Conservation (phyloP, 805 yeast species). For the Saturnispora serradocipensis region DNA sequence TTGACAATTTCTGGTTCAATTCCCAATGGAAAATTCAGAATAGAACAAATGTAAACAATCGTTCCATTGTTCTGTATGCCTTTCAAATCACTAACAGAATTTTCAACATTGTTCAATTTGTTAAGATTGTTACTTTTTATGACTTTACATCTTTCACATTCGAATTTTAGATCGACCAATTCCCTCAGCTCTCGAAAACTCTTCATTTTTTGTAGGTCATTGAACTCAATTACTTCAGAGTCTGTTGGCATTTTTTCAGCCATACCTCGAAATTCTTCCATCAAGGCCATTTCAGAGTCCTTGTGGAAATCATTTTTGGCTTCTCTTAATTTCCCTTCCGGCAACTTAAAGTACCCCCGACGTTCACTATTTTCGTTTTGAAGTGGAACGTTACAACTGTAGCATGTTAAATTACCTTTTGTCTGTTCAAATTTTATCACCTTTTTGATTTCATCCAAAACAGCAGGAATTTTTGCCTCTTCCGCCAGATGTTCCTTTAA, state of each 20-base stretch:
- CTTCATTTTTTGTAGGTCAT: background rate
- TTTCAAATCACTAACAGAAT: constrained; percentile 20
- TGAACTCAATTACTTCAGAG: background rate
- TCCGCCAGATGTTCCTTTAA: background rate
- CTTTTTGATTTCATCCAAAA: constrained; percentile 4
- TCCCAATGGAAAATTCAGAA: constrained; percentile 65
- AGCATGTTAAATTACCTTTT: constrained; percentile 26
- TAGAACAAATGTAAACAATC: constrained; percentile 53
- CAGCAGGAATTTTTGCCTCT: background rate
- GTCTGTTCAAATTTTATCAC: constrained; percentile 3
- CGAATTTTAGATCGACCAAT: background rate
- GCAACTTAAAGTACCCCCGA: constrained; percentile 33
- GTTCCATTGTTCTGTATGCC: constrained; percentile 37
- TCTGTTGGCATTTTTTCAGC: background rate
- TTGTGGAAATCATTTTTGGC: background rate
- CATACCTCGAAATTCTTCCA: constrained; percentile 6
- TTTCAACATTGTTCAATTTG: background rate
- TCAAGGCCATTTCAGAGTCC: constrained; percentile 1
- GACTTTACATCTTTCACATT: constrained; percentile 7
- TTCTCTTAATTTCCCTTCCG: background rate
- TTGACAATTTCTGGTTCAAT: constrained; percentile 31
- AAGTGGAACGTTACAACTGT: constrained; percentile 46
- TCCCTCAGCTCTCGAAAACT: background rate
- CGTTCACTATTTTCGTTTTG: constrained; percentile 30
- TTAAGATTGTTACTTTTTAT: background rate